Base-by-base conservation (phyloP, 805 yeast genomes). In the Spathaspora gorwiae region DNA sequence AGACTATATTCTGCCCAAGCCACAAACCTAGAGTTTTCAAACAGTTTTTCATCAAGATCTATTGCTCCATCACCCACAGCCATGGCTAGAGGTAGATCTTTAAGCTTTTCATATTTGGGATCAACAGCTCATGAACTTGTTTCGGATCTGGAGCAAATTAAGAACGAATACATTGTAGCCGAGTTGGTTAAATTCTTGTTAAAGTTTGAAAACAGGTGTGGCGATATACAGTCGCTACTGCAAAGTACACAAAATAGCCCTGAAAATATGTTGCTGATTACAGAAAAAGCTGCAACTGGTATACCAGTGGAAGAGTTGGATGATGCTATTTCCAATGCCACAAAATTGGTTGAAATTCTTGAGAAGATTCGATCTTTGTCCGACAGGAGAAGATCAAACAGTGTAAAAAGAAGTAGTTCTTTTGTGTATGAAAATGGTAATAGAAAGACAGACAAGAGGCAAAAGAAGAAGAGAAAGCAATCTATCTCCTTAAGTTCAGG, bases 131-230 rank as follows among this genome's bases (percentile, higher is more conserved):
- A 39, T 15, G 41, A 39, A 14, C 19, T 39, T 6, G 37, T 35
- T 2, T 14, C 26, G 14, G 41, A 39, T 12, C 35, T 26, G 26
- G 41, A 33, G 6, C n/a, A 27, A 7, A 26, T 26, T 19, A 13
- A 13, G n/a, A 31, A 34, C 19, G 47, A 44, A 12, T 39, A 39
- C 19, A 30, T 27, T 8, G 34, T 45, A 14, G 19, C 43, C n/a
- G 43, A 41, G 24, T 45, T 45, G 33, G 38, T 42, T 33, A 39
- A 45, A 33, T 45, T 45, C 38, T 35, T 45, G 26, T 37, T 42
- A 11, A 36, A 42, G 26, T 45, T 45, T 39, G 45, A 45, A 35
- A 36, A 27, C 8, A 41, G 38, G 35, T 45, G 37, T 19, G 35
- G 38, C 13, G 44, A 41, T 12, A 13, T 40, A 2, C 35, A 45